Percentiles rank a stretch among this genome's conserved stretches.
Evolutionary conservation across 2,329 filamentous ascomycete genomes (phyloP).

Genomic region (Sporothrix pallida): DNA sequence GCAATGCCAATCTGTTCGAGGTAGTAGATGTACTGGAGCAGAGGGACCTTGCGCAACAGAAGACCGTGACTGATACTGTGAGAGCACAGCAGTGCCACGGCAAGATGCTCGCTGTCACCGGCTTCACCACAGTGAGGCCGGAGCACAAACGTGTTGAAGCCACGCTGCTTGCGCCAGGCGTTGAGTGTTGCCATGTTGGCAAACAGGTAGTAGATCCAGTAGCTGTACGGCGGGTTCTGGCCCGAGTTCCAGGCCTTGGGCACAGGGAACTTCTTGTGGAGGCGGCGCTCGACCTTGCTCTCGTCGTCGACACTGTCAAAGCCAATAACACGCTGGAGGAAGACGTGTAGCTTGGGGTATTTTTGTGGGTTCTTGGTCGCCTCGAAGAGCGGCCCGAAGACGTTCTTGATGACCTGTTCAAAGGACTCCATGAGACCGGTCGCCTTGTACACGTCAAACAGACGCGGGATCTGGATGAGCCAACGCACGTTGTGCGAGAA

Average conservation of each 20-base stretch:
- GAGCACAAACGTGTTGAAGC: slow-evolving; percentile 94
- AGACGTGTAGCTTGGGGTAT: slow-evolving; percentile 92
- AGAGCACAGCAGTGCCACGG: slow-evolving; percentile 87
- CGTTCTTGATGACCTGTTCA: slow-evolving; percentile 86
- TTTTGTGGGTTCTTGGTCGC: slow-evolving; percentile 85
- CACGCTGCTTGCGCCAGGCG: slow-evolving; percentile 84
- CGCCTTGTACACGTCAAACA: slow-evolving; percentile 95
- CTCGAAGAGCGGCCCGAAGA: slow-evolving; percentile 94
- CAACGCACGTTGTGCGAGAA: slow-evolving; percentile 98
- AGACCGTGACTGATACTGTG: slow-evolving; percentile 98
- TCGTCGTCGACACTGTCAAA: slow-evolving; percentile 99
- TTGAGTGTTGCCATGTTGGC: slow-evolving; percentile 94
- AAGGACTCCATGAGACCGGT: slow-evolving; percentile 86
- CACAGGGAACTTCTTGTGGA: slow-evolving; percentile 95
- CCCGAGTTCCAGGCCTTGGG: slow-evolving; percentile 87
- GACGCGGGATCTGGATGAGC: slow-evolving; percentile 91
- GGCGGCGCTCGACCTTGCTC: slow-evolving; percentile 90
- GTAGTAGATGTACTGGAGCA: slow-evolving; percentile 97
- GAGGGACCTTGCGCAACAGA: slow-evolving; percentile 87
- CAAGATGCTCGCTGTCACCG: slow-evolving; percentile 94
- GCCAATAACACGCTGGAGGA: slow-evolving; percentile 92
- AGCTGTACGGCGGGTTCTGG: slow-evolving; percentile 97
- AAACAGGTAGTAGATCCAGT: slow-evolving; percentile 98
- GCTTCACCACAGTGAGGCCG: slow-evolving; percentile 96
- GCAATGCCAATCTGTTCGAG: slow-evolving; percentile 97